Evolutionary conservation across 495 filamentous ascomycete genomes (phyloP), one percentile per base, ranked within the genome.

Genomic region (Durotheca rogersii): DNA sequence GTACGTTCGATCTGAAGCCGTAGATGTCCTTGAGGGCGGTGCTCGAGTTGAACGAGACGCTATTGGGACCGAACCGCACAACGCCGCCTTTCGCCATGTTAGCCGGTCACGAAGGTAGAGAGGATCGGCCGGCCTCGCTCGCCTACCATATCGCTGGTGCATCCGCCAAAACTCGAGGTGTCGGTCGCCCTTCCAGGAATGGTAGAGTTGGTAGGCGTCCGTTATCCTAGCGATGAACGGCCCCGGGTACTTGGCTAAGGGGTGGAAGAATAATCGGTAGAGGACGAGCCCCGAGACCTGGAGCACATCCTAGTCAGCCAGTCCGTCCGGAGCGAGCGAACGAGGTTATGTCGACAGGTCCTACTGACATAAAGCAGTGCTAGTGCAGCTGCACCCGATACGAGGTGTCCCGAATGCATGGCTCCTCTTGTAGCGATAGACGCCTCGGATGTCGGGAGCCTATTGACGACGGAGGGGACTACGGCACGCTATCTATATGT

Each of bases 161-260:
- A 79, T 62, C 5, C 75, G 63, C 67, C 70, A 75, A 50, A 83
- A 78, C 40, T 82, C 71, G 21, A 86, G 60, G 51, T 86, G 84
- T 3, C 75, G 68, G 56, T 87, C 80, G 31, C 81, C 78, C 49
- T 71, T 73, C 63, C 68, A 81, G 16, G 79, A 72, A 65, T 85
- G 74, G 50, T 82, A 81, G 29, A 76, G 69, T 30, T 74, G 68
- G 61, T 82, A 77, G 47, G 71, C 73, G 53, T 77, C 72, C 14
- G 82, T 80, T 33, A 82, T 65, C 58, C 76, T 79, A 41, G 75
- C 80, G 1, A 83, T 61, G 23, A 80, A 66, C 0, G 83, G 84
- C 0, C 84, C 84, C 1, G 83, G 83, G 48, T 85, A 86, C 55
- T 79, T 81, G n/a, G 81, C 74, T 4, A 86, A 63, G 4, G 83